Base-by-base conservation (phyloP, 1,284 basidiomycete genomes). In the Coniophora puteana region DNA sequence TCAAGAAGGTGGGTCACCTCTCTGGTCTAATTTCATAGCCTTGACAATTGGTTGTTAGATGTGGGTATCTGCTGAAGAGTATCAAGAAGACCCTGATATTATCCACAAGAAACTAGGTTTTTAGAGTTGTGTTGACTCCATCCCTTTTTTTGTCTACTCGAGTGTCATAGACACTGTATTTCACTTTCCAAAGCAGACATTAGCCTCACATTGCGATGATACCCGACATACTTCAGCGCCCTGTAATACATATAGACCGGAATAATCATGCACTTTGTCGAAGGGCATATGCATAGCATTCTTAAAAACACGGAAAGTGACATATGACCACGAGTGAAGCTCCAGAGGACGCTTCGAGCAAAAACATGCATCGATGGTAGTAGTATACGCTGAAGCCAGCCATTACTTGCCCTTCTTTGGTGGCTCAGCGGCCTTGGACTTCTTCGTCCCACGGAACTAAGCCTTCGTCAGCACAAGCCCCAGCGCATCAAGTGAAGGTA, bases 41-140 rank as follows among this genome's bases (percentile, higher is more conserved):
- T 26, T 40, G 34, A 38, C 31, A 21, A 28, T 11, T 16, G 20
- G 18, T 32, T 36, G 20, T n/a, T 45, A 94, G 92, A 95, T 96
- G 93, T 96, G 93, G 93, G 92, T 99, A 35, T 96, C 93, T 30
- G 94, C 95, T 30, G 96, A 99, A 62, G 96, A 99, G 67, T 99
- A 98, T 62, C 92, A 95, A 65, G 96, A 99, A 65, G 96, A 99
- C 68, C 95, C 94, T 34, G 93, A 97, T 57, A 89, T 97, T 57
- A 97, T 97, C 57, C 93, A 97, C 66, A 93, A 89, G 67, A 92
- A 91, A 63, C 74, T 83, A 46, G 86, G 84, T 38, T 90, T 90
- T 61, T 89, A 57, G 48, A 36, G n/a, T n/a, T n/a, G n/a, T 35
- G 40, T 13, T n/a, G 11, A 42, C 22, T 26, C 37, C 25, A 35